phyloP scores from a whole-genome alignment of 805 yeast species.

The Lipomyces starkeyi region DNA sequence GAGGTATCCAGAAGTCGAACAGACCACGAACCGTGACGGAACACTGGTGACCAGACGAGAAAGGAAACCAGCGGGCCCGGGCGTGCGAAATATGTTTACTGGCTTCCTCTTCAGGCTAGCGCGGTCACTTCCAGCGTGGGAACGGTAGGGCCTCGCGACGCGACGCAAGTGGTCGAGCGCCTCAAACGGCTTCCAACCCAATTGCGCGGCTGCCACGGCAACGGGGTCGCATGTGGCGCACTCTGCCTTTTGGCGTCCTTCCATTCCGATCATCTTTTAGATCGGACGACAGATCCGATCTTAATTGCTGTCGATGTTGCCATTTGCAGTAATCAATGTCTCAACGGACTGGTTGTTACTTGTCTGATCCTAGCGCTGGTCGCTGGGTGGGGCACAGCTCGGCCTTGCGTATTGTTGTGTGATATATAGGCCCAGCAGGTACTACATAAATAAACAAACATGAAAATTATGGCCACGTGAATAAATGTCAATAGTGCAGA shows the following conservation, averaged over 20 bases:
- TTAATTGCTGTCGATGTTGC: too few relatives aligned
- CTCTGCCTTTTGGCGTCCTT: not conserved
- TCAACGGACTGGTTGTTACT: not conserved
- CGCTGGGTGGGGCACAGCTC: too few relatives aligned
- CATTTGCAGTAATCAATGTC: not conserved
- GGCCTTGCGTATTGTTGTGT: too few relatives aligned
- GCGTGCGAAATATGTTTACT: not conserved
- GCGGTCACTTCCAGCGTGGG: not conserved
- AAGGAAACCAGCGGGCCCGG: not conserved
- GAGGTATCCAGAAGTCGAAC: not conserved
- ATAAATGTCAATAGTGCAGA: too few relatives aligned
- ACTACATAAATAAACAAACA: too few relatives aligned
- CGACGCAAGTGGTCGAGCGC: not conserved
- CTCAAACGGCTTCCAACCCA: not conserved
- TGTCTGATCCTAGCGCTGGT: too few relatives aligned
- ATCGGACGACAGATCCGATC: not conserved
- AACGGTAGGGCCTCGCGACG: not conserved
- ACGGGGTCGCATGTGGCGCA: not conserved
- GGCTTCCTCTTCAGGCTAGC: slow-evolving; percentile 2
- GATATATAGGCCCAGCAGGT: too few relatives aligned
- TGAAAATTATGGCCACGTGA: too few relatives aligned
- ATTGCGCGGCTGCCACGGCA: slow-evolving; percentile 7
- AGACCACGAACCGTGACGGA: not conserved
- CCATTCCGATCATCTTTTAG: not conserved
- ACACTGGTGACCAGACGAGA: not conserved